These are phyloP conservation scores for Actinomortierella ambigua DNA, from an alignment of 371 early-diverging fungal genomes.

Conservation along the genomic window DNA sequence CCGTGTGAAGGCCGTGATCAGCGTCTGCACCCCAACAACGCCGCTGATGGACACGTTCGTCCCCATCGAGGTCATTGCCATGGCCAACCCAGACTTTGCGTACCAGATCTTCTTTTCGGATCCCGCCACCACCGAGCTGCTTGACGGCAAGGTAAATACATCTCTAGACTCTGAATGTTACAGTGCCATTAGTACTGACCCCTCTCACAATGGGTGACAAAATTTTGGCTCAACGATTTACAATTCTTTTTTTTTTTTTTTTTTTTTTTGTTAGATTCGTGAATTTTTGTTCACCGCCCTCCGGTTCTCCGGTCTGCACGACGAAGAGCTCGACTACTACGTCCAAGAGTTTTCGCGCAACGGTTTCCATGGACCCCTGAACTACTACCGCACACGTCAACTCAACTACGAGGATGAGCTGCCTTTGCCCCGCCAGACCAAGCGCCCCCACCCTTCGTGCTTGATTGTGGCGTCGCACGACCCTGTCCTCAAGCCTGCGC, in stretches of 20 bases:
- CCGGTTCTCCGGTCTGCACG: not conserved
- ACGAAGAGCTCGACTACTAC: conserved; percentile 25
- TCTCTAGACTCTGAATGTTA: no score
- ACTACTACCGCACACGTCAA: conserved; percentile 10
- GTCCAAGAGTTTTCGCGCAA: conserved; percentile 10
- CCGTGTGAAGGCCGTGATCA: conserved; percentile 45
- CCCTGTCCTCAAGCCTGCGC: conserved; percentile 15
- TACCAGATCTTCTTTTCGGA: conserved; percentile 58
- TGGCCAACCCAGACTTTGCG: conserved; percentile 56
- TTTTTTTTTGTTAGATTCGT: not conserved
- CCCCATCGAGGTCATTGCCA: conserved; percentile 43
- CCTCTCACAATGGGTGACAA: no score
- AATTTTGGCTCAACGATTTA: not conserved
- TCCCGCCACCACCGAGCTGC: conserved; percentile 8
- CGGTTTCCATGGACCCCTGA: not conserved
- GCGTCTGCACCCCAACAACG: conserved; percentile 68
- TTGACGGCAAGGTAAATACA: not conserved
- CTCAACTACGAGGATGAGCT: conserved; percentile 37
- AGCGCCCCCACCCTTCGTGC: conserved; percentile 12
- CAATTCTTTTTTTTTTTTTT: not conserved
- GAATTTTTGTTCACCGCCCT: no score
- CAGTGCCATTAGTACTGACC: no score
- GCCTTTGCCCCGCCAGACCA: not conserved
- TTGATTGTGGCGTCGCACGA: conserved; percentile 25
- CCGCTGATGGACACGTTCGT: conserved; percentile 13